phyloP scores from a whole-genome alignment of 2,329 filamentous ascomycete genomes.

The Fusarium sp. region DNA sequence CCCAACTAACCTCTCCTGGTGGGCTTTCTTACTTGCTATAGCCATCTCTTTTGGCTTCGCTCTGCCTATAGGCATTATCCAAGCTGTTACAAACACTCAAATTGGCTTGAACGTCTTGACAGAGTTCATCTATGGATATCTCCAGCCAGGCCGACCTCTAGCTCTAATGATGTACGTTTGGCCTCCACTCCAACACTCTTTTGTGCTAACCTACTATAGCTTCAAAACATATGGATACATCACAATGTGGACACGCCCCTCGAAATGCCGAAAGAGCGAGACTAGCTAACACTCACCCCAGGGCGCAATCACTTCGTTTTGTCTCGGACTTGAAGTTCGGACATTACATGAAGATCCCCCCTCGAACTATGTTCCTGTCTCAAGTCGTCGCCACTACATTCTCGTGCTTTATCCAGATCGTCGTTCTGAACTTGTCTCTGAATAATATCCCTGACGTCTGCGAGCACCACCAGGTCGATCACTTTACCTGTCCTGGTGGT shows the following conservation, averaged over 20 bases:
- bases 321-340: conserved; percentile 75
- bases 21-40: conserved; percentile 76
- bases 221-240: conserved; percentile 74
- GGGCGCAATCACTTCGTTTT: conserved; percentile 72
- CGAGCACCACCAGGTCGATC: conserved; percentile 64
- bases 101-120: conserved; percentile 80
- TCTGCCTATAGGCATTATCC: conserved; percentile 75
- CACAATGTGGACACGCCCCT: conserved; percentile 59
- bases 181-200: background rate
- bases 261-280: background rate
- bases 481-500: conserved; percentile 73
- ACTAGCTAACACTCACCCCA: conserved; percentile 28
- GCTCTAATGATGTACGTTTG: conserved; percentile 75
- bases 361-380: conserved; percentile 73
- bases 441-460: conserved; percentile 73
- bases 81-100: conserved; percentile 77
- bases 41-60: conserved; percentile 72
- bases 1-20: conserved; percentile 77
- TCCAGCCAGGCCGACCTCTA: conserved; percentile 77
- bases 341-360: conserved; percentile 80
- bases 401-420: conserved; percentile 74
- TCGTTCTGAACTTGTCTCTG: conserved; percentile 72
- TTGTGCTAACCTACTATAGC: conserved; percentile 47
- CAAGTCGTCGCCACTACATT: conserved; percentile 75
- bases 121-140: conserved; percentile 80